These are phyloP conservation scores for Thelonectria discophora DNA, from an alignment of 2,329 filamentous ascomycete species.

Conservation along the genomic window DNA sequence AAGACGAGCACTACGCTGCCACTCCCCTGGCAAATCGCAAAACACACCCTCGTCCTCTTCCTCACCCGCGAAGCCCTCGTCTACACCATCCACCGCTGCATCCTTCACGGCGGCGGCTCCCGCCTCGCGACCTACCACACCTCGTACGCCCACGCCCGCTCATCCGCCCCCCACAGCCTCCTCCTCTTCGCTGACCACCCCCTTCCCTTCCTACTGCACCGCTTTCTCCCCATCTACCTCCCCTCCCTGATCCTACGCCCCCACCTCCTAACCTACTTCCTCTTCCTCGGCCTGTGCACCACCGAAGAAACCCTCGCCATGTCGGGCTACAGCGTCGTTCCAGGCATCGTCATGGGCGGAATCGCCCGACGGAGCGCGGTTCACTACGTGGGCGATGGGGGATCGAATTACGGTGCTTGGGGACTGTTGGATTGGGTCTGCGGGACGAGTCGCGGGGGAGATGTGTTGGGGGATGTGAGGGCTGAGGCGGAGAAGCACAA, in stretches of 20 bases:
- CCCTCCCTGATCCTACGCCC: conserved; percentile 72
- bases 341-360: conserved; percentile 63
- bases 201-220: conserved; percentile 67
- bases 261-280: conserved; percentile 76
- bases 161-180: conserved; percentile 68
- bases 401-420: conserved; percentile 69
- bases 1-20: conserved; percentile 59
- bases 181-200: conserved; percentile 75
- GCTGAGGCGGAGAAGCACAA: conserved; percentile 66
- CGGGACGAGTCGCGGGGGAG: conserved; percentile 63
- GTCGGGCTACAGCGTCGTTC: conserved; percentile 71
- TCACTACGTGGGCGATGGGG: conserved; percentile 65
- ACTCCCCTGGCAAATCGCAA: conserved; percentile 62
- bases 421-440: conserved; percentile 70
- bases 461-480: conserved; percentile 62
- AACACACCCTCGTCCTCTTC: conserved; percentile 57
- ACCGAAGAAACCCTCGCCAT: conserved; percentile 72
- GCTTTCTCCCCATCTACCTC: conserved; percentile 71
- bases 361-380: conserved; percentile 53
- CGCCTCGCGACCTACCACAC: conserved; percentile 54
- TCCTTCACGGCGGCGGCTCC: conserved; percentile 66
- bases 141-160: conserved; percentile 60
- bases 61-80: conserved; percentile 65
- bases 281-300: conserved; percentile 70
- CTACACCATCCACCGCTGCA: conserved; percentile 77